Evolutionary conservation across 1,284 basidiomycete species (phyloP), one percentile per base, ranked within the genome.

Genomic region (Tylopilus sp.): DNA sequence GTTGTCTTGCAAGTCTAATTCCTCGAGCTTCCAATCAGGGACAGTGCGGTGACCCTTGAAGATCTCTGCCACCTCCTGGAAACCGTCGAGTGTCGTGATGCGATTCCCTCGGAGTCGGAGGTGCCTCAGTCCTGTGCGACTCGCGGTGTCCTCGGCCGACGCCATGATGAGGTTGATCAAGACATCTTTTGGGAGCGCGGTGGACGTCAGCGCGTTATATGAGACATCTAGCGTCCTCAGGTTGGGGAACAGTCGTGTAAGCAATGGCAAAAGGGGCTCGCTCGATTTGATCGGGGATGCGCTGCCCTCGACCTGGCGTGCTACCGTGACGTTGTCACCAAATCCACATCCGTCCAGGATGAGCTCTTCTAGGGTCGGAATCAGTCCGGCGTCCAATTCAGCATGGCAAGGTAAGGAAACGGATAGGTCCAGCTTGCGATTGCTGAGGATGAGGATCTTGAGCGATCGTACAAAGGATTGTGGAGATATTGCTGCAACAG

Each of bases 1-100:
- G 55, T 91, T 91, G 59, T 91, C 86, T 52, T 88, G 69, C 57
- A 90, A 54, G 66, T 91, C 89, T 35, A 91, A 65, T 62, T 91
- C 88, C 58, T 90, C 86, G 40, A 90, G 70, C 58, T 78, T 81
- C 86, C 86, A 90, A 49, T 72, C 74, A 0, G 76, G 72, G 3
- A 84, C 75, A 12, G 77, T 71, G 43, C 82, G 72, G 55, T 84
- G 78, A 9, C 80, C 81, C 57, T 76, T 81, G 66, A 89, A 88
- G 41, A 74, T 64, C 51, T 75, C 72, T 19, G 84, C 81, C 11
- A 88, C 51, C 10, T 66, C 71, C 50, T 75, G 71, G 58, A 91
- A 79, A 1, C 81, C 84, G 19, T 82, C 78, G 5, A 91, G 69
- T 19, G 75, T 73, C 1, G 70, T 70, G 40, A 89, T 69, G 51